Evolutionary conservation across 1,139 yeast genomes (phyloP).

Genomic region (Geotrichum cucujoidarum): DNA sequence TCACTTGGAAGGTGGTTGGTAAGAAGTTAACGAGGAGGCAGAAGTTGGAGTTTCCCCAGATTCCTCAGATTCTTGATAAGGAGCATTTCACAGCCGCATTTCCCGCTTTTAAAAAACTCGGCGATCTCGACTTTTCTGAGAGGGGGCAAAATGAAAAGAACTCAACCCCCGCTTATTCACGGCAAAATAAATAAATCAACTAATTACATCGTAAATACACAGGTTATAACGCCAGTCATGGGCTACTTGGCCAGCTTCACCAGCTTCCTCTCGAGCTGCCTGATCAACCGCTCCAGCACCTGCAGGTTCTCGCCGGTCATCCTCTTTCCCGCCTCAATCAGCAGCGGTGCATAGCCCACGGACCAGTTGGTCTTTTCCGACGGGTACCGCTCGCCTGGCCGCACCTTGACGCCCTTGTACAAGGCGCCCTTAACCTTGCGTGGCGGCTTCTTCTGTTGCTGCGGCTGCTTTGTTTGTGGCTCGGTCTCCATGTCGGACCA

Average conservation of each 20-base stretch:
- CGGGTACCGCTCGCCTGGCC: constrained; percentile 8
- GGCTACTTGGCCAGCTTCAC: not conserved
- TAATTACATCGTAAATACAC: not conserved
- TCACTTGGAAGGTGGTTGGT: too few relatives aligned
- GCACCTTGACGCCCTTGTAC: constrained; percentile 6
- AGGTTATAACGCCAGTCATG: not conserved
- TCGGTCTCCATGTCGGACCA: not conserved
- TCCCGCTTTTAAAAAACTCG: too few relatives aligned
- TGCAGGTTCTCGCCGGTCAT: not conserved
- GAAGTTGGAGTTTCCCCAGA: too few relatives aligned
- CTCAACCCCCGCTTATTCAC: not conserved
- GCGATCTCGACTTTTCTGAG: not conserved
- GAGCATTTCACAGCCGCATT: not conserved
- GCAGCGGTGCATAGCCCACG: not conserved
- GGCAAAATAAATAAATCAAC: not conserved
- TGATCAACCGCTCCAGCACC: not conserved
- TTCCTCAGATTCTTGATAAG: not conserved
- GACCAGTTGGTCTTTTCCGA: not conserved
- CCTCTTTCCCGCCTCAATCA: not conserved
- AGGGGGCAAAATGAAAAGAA: not conserved
- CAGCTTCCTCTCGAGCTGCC: not conserved
- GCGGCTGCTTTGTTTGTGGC: not conserved
- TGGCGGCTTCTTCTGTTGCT: not conserved
- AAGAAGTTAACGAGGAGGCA: too few relatives aligned
- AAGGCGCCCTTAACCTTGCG: not conserved